Base-by-base conservation (phyloP, 2,329 filamentous ascomycete genomes). In the Talaromyces albobiverticillius region DNA sequence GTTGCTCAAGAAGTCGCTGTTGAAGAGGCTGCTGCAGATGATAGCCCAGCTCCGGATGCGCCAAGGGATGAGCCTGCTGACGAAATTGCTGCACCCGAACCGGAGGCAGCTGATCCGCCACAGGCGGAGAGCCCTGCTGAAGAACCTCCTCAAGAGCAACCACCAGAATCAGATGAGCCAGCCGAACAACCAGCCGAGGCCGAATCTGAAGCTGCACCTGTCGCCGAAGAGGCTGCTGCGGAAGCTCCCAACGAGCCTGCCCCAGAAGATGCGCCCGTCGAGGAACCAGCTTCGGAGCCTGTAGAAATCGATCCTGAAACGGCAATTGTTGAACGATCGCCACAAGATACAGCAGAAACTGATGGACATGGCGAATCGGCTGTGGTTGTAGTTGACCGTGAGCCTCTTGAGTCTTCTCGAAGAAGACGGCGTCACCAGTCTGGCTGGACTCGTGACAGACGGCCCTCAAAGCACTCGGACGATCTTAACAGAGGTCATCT, bases 381-480 rank as follows among this genome's bases (percentile, higher is more conserved):
- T 25, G 18, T 54, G 34, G 46, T 34, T 20, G 23, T 40, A 25
- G 42, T 50, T 32, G 53, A 55, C 9, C 42, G 32, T 50, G 58
- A 62, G 26, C 57, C 51, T 9, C 42, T 29, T 50, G 58, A 62
- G 26, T 56, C 51, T 16, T 57, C 64, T 13, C 63, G 64, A 29
- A 70, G 61, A 47, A 70, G 67, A 63, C 64, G 63, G 53, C 67
- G 64, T 14, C 64, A 43, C 32, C 51, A 65, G 2, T 61, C 66
- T 7, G 62, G 59, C 11, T 54, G 60, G 23, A 66, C 69, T 2
- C 63, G 64, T 22, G 70, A 72, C 25, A 67, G 67, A 51, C 65
- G 66, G 8, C 62, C 64, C 36, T 72, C 71, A 3, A 75, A 67
- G 49, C 62, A 64, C 23, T 74, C 70, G 2, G 67, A 65, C 13